phyloP scores from a whole-genome alignment of 768 basidiomycete genomes.

The Rhodotorula kratochvilovae region DNA sequence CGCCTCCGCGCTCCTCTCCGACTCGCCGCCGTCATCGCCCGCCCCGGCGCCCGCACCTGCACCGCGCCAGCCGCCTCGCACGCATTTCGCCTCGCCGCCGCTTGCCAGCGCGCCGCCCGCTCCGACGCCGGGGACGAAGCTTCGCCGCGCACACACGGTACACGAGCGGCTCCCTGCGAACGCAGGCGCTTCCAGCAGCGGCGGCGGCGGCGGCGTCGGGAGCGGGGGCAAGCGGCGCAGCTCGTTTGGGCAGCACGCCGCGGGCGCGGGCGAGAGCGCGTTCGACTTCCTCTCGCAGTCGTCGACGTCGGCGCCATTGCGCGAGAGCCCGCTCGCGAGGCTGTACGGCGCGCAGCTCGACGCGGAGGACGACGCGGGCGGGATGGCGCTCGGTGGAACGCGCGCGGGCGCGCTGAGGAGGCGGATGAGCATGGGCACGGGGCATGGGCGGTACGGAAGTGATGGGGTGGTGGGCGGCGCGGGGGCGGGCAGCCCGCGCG shows the following conservation, averaged over 20 bases:
- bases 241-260: not conserved
- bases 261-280: too few relatives aligned
- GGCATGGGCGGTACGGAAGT: not conserved
- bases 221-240: not conserved
- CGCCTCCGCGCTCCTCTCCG: not conserved
- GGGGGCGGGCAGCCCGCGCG: not conserved
- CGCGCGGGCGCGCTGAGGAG: slow-evolving; percentile 2
- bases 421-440: slow-evolving; percentile 17
- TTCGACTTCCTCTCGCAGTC: slow-evolving; percentile 18
- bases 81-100: not conserved
- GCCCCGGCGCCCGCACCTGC: not conserved
- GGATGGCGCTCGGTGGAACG: not conserved
- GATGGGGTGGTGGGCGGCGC: not conserved
- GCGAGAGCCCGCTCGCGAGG: slow-evolving; percentile 25
- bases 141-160: not conserved
- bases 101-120: not conserved
- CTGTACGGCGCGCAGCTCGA: slow-evolving; percentile 1
- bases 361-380: not conserved
- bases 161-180: slow-evolving; percentile 17
- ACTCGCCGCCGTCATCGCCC: not conserved
- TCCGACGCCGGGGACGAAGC: not conserved
- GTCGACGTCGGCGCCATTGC: slow-evolving; percentile 14
- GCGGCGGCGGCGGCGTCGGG: not conserved
- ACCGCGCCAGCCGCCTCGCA: not conserved
- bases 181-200: not conserved